Conservation (phyloP, 352 stramenopile genomes). For the Pythium grandisporangium region DNA sequence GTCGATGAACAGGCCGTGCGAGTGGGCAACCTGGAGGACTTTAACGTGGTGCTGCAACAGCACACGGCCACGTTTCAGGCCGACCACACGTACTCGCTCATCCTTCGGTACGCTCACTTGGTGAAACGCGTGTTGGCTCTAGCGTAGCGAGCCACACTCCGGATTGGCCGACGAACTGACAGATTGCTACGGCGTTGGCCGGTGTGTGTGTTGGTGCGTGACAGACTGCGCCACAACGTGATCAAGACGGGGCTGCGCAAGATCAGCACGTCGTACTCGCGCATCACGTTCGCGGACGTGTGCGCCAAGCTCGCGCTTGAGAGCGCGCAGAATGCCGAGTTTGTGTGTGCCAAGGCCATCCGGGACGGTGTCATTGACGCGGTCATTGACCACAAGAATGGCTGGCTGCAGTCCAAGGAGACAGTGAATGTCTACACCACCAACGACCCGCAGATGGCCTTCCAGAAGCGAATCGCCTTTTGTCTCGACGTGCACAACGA, state of each 20-base stretch:
- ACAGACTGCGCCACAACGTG: conserved; percentile 94
- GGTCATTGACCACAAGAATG: conserved; percentile 95
- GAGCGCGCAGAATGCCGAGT: conserved; percentile 90
- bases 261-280: conserved; percentile 95
- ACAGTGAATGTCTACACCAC: conserved; percentile 88
- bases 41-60: conserved; percentile 86
- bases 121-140: too few species aligned
- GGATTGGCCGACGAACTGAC: too few species aligned
- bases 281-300: conserved; percentile 88
- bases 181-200: neutral
- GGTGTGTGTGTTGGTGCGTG: neutral
- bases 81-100: conserved; percentile 95
- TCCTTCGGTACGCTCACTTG: conserved; percentile 69
- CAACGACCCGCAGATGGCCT: conserved; percentile 91
- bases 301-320: conserved; percentile 91
- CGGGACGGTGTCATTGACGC: conserved; percentile 97
- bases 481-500: conserved; percentile 99
- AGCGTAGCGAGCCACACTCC: too few species aligned
- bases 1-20: conserved; percentile 81
- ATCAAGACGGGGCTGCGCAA: conserved; percentile 98
- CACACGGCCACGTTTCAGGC: conserved; percentile 83
- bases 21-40: conserved; percentile 93
- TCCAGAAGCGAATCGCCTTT: conserved; percentile 96
- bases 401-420: conserved; percentile 89
- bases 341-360: conserved; percentile 98